phyloP scores from a whole-genome alignment of 2,329 filamentous ascomycete genomes.

The Xylariales sp. region DNA sequence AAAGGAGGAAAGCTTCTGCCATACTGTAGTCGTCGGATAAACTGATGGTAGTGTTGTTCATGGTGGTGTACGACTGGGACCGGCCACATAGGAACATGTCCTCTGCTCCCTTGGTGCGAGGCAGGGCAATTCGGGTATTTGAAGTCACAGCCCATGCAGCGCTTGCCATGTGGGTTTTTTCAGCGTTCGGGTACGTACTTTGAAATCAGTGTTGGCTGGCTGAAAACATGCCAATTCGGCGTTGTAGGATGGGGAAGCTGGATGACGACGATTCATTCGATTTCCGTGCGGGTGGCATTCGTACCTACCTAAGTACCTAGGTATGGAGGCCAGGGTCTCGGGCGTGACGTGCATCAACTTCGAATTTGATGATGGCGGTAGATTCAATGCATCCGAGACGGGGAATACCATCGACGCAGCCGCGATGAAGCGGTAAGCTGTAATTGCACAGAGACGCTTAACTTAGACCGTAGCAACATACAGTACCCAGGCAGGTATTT shows the following conservation, averaged over 20 bases:
- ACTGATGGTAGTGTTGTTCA: constrained; percentile 9
- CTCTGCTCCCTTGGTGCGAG: constrained; percentile 16
- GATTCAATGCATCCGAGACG: background rate
- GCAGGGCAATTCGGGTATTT: constrained; percentile 19
- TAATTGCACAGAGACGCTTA: background rate
- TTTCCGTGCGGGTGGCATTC: background rate
- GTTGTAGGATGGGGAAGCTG: background rate
- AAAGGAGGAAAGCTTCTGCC: constrained; percentile 9
- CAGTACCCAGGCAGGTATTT: no score
- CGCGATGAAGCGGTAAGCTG: background rate
- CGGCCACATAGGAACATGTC: background rate
- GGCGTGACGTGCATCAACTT: background rate
- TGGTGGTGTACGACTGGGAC: background rate
- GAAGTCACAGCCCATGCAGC: constrained; percentile 11
- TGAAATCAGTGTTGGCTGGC: background rate
- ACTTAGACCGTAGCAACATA: no score
- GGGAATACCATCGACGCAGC: background rate
- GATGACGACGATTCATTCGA: background rate
- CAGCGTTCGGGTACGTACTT: background rate
- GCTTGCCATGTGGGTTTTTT: background rate
- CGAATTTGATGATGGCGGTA: background rate
- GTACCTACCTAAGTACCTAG: no score
- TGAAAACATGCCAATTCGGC: background rate
- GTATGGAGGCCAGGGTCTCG: background rate
- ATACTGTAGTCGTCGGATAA: constrained; percentile 25